Evolutionary conservation across 441 rosid species (phyloP).

Genomic region (Adansonia grandidieri): DNA sequence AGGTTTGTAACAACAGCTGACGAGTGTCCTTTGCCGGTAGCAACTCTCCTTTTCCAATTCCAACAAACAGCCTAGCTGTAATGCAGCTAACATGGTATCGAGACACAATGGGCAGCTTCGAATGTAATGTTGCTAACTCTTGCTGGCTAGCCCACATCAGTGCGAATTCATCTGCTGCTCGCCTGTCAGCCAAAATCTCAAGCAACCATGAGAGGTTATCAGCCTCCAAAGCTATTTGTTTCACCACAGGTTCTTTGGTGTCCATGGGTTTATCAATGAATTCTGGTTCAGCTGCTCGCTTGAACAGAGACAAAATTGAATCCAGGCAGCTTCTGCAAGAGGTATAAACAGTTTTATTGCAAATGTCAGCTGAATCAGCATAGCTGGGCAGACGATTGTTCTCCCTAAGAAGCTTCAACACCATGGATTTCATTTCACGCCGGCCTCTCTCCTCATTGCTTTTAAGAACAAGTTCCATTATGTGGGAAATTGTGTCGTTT

Average conservation of each 20-base stretch:
- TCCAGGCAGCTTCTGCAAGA: constrained; percentile 70
- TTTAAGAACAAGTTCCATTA: constrained; percentile 82
- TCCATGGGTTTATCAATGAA: constrained; percentile 34
- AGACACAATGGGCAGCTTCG: constrained; percentile 64
- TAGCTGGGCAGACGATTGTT: constrained; percentile 47
- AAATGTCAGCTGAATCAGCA: constrained; percentile 57
- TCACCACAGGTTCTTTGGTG: constrained; percentile 50
- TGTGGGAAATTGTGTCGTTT: constrained; percentile 69
- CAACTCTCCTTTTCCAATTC: constrained; percentile 88
- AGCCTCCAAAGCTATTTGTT: constrained; percentile 73
- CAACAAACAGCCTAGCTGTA: constrained; percentile 75
- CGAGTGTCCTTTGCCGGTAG: constrained; percentile 84
- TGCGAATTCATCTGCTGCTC: constrained; percentile 83
- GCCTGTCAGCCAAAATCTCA: constrained; percentile 74
- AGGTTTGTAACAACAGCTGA: constrained; percentile 64
- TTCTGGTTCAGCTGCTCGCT: constrained; percentile 59
- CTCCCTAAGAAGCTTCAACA: constrained; percentile 85
- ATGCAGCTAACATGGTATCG: constrained; percentile 85
- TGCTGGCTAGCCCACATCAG: constrained; percentile 74
- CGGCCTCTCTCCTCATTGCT: constrained; percentile 92
- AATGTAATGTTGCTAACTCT: constrained; percentile 66
- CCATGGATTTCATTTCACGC: constrained; percentile 76
- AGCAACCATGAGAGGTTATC: constrained; percentile 92
- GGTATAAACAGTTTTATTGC: constrained; percentile 64
- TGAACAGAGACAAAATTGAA: constrained; percentile 57